A percentile compares a stretch with the other conserved stretches of the same genome.
Evolutionary conservation across 441 rosid species (phyloP).

Genomic region (Lepidium campestre): DNA sequence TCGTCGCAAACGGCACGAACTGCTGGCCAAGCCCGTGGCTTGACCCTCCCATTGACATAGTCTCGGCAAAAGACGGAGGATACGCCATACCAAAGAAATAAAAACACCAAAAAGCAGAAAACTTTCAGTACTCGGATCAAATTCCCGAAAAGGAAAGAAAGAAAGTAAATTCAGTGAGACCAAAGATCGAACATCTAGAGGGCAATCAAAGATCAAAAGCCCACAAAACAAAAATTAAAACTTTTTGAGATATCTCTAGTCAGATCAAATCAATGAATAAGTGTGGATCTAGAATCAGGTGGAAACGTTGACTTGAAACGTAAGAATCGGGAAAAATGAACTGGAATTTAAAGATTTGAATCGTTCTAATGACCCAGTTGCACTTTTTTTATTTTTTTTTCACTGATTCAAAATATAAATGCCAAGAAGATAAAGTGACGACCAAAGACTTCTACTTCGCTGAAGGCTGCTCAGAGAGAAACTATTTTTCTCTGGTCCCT

Average conservation of each 20-base stretch:
- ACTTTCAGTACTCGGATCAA: not conserved
- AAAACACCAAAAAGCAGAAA: not conserved
- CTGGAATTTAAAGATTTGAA: conserved; percentile 4
- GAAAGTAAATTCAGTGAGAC: not conserved
- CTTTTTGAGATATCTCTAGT: not conserved
- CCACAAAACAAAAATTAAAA: not conserved
- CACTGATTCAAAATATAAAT: not conserved
- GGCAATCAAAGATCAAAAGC: not conserved
- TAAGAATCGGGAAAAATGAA: not conserved
- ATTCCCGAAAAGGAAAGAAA: not conserved
- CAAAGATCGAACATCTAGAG: conserved; percentile 10
- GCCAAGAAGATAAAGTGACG: not conserved
- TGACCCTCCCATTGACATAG: conserved; percentile 46
- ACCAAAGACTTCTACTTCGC: not conserved
- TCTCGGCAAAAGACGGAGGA: conserved; percentile 27
- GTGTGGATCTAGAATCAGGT: conserved; percentile 8
- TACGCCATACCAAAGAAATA: conserved; percentile 28
- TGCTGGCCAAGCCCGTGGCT: conserved; percentile 47
- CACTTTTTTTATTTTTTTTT: too few species aligned
- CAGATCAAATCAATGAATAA: not conserved
- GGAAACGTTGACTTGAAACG: conserved; percentile 17
- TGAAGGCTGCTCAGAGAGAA: not conserved
- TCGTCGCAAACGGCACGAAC: conserved; percentile 38
- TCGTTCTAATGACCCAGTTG: not conserved
- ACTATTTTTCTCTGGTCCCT: not conserved